Evolutionary conservation across 345 rosid genomes (phyloP), one percentile per base, ranked within the genome.

Genomic region (Heritiera fomes): DNA sequence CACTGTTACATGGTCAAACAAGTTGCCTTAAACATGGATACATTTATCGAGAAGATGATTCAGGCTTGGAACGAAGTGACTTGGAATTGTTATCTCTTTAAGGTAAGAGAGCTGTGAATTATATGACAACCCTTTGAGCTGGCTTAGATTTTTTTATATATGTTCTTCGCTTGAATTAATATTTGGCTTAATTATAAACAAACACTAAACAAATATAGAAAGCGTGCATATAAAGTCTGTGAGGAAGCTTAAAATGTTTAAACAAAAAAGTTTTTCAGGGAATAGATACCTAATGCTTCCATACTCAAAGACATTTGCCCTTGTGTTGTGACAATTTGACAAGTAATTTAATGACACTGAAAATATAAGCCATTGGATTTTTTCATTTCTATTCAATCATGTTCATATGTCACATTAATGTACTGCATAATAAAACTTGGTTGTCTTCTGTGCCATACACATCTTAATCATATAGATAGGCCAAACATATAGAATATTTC

Each of bases 381-480:
- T 3, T 47, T 69, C 40, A 30, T 69, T 65, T 45, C 52, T 70
- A 3, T 69, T 69, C 73, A 69, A 20, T 69, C 38, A 69, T 67
- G 32, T 67, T 59, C 32, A 23, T 28, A 61, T 9, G 13, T 32
- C 73, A 68, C 23, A 47, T 46, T 20, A 68, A 10, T 12, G 66
- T 30, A 30, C 53, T 20, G 53, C 55, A 68, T 68, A 28, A 68
- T 14, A 6, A 66, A 66, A 8, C 20, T 3, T 65, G 11, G 49
- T 17, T 65, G 28, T 40, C 13, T 17, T 66, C 50, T 40, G 30
- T 41, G 30, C 50, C 49, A 66, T 41, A 43, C 52, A n/a, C 43
- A 43, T 8, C 71, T 43, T n/a, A 43, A 56, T 63, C 68, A 50
- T 50, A 13, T 50, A 5, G 17, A 50, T 13, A 50, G 0, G 4